phyloP scores from a whole-genome alignment of 2,329 filamentous ascomycete species.

The Epichloe typhina region DNA sequence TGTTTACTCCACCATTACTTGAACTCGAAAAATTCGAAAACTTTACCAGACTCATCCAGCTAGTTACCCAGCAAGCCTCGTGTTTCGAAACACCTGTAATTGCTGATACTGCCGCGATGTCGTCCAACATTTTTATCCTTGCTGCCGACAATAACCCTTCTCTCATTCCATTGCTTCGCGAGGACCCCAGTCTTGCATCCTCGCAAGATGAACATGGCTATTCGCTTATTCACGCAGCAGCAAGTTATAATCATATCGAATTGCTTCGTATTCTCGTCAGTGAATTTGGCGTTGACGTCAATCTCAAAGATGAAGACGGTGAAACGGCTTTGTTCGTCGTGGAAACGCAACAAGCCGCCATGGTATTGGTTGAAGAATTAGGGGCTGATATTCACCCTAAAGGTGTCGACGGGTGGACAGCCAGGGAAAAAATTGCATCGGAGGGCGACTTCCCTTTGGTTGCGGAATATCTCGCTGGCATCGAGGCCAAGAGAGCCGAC shows the following conservation, averaged over 20 bases:
- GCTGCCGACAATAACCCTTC: slow-evolving; percentile 69
- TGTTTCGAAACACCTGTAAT: neutral
- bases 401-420: slow-evolving; percentile 67
- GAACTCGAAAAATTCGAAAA: no score
- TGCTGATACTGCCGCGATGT: neutral
- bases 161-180: slow-evolving; percentile 61
- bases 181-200: slow-evolving; percentile 63
- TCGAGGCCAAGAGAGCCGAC: slow-evolving; percentile 15
- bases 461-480: slow-evolving; percentile 49
- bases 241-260: slow-evolving; percentile 78
- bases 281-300: slow-evolving; percentile 65
- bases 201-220: slow-evolving; percentile 86
- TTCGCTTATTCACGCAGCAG: slow-evolving; percentile 82
- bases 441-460: slow-evolving; percentile 71
- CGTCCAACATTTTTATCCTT: slow-evolving; percentile 54
- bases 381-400: slow-evolving; percentile 50
- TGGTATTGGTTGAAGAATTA: slow-evolving; percentile 70
- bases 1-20: no score
- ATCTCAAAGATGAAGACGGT: slow-evolving; percentile 77
- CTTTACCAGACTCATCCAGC: no score
- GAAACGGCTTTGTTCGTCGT: slow-evolving; percentile 94
- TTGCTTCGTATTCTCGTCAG: slow-evolving; percentile 63
- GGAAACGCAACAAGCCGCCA: slow-evolving; percentile 68
- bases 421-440: slow-evolving; percentile 63
- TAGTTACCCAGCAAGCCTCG: no score